Evolutionary conservation across 1,284 basidiomycete genomes (phyloP).

Genomic region (Irpex rosettiformis): DNA sequence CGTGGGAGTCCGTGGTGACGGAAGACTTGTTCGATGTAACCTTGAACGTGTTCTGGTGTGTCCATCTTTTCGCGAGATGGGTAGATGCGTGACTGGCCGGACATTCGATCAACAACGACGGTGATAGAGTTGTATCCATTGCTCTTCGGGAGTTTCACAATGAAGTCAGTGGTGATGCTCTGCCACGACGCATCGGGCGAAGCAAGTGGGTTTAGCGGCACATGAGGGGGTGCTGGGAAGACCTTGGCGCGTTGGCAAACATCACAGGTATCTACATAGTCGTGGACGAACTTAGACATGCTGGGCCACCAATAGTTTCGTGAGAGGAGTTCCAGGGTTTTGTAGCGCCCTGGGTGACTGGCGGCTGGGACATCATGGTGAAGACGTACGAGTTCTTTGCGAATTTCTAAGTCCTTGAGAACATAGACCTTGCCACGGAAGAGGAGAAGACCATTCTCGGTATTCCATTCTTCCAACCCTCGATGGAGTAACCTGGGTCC

Average conservation of each 20-base stretch:
- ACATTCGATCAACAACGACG: constrained; percentile 31
- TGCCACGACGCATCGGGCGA: background rate
- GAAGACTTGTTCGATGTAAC: constrained; percentile 20
- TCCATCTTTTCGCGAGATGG: constrained; percentile 28
- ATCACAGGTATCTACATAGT: constrained; percentile 36
- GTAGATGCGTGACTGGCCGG: constrained; percentile 1
- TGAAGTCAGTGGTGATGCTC: constrained; percentile 33
- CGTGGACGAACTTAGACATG: constrained; percentile 16
- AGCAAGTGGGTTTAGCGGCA: constrained; percentile 2
- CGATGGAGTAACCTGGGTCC: background rate
- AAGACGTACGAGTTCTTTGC: background rate
- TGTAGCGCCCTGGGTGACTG: background rate
- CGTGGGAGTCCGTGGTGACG: constrained; percentile 27
- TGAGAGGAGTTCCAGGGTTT: background rate
- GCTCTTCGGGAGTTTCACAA: constrained; percentile 32
- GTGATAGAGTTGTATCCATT: constrained; percentile 32
- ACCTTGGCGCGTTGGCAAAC: constrained; percentile 35
- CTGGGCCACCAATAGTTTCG: constrained; percentile 3
- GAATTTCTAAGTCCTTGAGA: background rate
- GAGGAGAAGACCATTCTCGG: background rate
- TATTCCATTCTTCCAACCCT: background rate
- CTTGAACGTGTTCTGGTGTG: constrained; percentile 20
- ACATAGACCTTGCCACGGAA: constrained; percentile 1
- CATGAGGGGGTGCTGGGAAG: background rate
- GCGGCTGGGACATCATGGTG: background rate